These are phyloP conservation scores for Microdochium bolleyi DNA, from an alignment of 2,329 filamentous ascomycete species.

Conservation along the genomic window DNA sequence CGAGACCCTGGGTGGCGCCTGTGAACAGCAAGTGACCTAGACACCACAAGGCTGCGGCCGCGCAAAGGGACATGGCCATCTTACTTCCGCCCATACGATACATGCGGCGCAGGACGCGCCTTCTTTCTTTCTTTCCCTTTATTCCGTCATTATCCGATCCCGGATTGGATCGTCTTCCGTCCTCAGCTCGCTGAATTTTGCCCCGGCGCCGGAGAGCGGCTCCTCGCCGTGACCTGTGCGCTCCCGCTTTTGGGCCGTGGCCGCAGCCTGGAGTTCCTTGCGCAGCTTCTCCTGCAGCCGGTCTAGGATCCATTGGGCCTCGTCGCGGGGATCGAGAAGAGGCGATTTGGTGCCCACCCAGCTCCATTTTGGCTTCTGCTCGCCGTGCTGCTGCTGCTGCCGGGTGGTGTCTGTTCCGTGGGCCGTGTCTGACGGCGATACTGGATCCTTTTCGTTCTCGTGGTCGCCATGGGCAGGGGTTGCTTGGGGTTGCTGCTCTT, in stretches of 20 bases:
- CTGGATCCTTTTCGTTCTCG: neutral
- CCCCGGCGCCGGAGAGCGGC: too few species aligned
- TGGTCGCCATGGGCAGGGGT: neutral
- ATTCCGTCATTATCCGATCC: too few species aligned
- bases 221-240: too few species aligned
- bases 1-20: too few species aligned
- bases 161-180: too few species aligned
- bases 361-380: constrained; percentile 47
- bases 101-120: too few species aligned
- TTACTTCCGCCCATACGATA: too few species aligned
- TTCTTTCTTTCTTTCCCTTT: too few species aligned
- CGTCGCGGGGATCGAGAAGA: constrained; percentile 59
- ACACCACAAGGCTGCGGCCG: too few species aligned
- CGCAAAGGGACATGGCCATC: too few species aligned
- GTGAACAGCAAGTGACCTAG: too few species aligned
- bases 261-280: constrained; percentile 27
- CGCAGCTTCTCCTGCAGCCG: constrained; percentile 50
- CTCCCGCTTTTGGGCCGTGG: neutral
- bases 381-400: constrained; percentile 5
- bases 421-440: constrained; percentile 3
- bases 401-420: constrained; percentile 1
- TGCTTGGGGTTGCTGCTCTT: neutral
- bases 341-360: constrained; percentile 66
- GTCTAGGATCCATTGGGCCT: constrained; percentile 68
- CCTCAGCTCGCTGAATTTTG: too few species aligned